phyloP scores from a whole-genome alignment of 805 yeast species.

The Yarrowia bubula region DNA sequence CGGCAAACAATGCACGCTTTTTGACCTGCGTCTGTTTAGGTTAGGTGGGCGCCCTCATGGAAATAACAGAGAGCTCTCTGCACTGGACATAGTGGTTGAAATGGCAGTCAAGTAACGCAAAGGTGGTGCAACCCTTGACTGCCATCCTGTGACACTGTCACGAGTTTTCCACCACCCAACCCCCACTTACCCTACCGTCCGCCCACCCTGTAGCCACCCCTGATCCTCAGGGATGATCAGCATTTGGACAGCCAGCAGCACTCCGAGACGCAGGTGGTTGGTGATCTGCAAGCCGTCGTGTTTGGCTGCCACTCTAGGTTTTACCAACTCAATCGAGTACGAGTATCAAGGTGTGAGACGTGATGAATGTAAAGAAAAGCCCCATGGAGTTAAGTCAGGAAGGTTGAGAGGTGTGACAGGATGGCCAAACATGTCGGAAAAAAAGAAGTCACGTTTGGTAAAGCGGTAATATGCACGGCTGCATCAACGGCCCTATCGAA shows the following conservation, averaged over 20 bases:
- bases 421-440: too few relatives aligned
- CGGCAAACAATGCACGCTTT: constrained; percentile 15
- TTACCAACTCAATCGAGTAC: constrained; percentile 16
- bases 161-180: too few relatives aligned
- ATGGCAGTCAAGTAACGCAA: too few relatives aligned
- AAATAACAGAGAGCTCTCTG: not conserved
- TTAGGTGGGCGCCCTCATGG: constrained; percentile 14
- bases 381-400: too few relatives aligned
- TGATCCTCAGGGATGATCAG: constrained; percentile 25
- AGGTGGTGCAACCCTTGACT: too few relatives aligned
- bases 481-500: too few relatives aligned
- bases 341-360: not conserved
- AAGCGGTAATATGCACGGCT: too few relatives aligned
- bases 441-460: too few relatives aligned
- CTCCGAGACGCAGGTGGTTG: constrained; percentile 3
- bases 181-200: not conserved
- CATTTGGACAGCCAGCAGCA: not conserved
- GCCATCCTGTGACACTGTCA: too few relatives aligned
- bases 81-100: too few relatives aligned
- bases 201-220: not conserved
- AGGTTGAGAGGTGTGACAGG: too few relatives aligned
- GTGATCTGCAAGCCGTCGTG: constrained; percentile 23
- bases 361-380: too few relatives aligned
- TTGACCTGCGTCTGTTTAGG: constrained; percentile 14
- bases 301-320: constrained; percentile 14